Evolutionary conservation across 2,329 filamentous ascomycete genomes (phyloP).

Genomic region (Exophiala bonariae): DNA sequence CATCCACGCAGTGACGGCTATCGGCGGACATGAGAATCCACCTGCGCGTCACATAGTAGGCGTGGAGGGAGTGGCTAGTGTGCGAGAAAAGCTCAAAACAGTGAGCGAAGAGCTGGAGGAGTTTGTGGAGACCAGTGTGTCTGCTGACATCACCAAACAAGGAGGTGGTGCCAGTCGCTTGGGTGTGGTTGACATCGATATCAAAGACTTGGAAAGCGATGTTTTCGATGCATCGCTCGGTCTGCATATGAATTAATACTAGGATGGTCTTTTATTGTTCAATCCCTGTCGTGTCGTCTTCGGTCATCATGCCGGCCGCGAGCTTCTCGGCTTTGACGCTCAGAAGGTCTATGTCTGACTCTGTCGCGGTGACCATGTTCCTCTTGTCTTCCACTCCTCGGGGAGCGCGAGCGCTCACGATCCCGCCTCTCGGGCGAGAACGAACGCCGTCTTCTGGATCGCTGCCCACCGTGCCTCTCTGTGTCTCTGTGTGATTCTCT

Average conservation of each 20-base stretch:
- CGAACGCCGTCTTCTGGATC: conserved; percentile 28
- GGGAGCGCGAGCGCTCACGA: conserved; percentile 29
- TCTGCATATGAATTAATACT: too few species aligned
- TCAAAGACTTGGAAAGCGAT: conserved; percentile 19
- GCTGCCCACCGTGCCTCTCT: conserved; percentile 30
- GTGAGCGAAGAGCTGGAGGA: conserved; percentile 96
- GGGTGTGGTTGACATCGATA: conserved; percentile 15
- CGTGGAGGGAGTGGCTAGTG: conserved; percentile 78
- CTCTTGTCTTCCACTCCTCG: conserved; percentile 15
- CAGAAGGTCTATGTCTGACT: conserved; percentile 12
- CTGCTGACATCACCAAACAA: conserved; percentile 61
- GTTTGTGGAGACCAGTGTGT: conserved; percentile 85
- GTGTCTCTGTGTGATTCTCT: conserved; percentile 28
- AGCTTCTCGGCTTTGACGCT: background rate
- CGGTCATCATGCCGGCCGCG: conserved; percentile 4
- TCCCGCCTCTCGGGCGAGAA: conserved; percentile 30
- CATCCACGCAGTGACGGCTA: conserved; percentile 84
- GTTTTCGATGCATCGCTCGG: conserved; percentile 16
- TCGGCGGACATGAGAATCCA: conserved; percentile 94
- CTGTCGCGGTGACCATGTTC: conserved; percentile 9
- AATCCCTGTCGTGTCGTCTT: conserved; percentile 3
- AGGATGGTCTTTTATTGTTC: conserved; percentile 5
- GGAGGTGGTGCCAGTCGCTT: conserved; percentile 9
- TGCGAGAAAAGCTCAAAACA: conserved; percentile 95
- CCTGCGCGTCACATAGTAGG: conserved; percentile 93